Evolutionary conservation across 208 protist species (phyloP), one percentile per base, ranked within the genome.

Genomic region (Leishmania gerbilli): DNA sequence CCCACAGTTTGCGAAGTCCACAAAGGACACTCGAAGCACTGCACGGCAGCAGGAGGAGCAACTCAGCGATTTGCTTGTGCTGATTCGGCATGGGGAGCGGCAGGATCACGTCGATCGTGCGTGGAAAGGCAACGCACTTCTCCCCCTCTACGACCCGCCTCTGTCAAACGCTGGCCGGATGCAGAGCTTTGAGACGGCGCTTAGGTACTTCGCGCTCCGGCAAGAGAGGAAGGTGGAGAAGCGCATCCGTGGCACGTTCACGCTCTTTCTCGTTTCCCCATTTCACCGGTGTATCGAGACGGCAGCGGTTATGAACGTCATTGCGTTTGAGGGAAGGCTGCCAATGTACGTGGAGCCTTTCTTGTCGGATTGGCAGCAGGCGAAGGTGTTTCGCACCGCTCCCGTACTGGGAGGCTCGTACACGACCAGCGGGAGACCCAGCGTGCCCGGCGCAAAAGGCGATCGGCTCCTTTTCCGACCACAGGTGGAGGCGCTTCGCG

Each of bases 201-300:
- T 95, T 34, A 84, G 89, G 71, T 94, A 93, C 81, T 89, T 86
- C 9, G 62, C 77, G 2, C 71, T 88, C 53, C 85, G 81, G 80
- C 84, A 90, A 71, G 89, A 90, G 49, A 87, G 85, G 51, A 87
- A 82, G 71, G 74, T 95, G 53, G 87, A 92, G 84, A 79, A 90
- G 77, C 92, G 94, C 60, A 85, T 92, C 69, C 60, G 81, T 19
- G 94, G 94, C 3, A 90, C 83, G 47, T 86, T 95, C 55, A 95
- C 94, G 17, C 79, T 88, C 67, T 79, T 95, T 47, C 83, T 97
- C 51, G 77, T 90, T 49, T 97, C 94, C 0, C 94, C 94, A 2
- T 97, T 96, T 88, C 88, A 94, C 74, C 92, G 94, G 7, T 97
- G 94, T 77, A 74, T 97, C 19, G 92, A 97, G 84, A 97, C 92